Base-by-base conservation (phyloP, 768 basidiomycete species). In the Lactifluus volemus region DNA sequence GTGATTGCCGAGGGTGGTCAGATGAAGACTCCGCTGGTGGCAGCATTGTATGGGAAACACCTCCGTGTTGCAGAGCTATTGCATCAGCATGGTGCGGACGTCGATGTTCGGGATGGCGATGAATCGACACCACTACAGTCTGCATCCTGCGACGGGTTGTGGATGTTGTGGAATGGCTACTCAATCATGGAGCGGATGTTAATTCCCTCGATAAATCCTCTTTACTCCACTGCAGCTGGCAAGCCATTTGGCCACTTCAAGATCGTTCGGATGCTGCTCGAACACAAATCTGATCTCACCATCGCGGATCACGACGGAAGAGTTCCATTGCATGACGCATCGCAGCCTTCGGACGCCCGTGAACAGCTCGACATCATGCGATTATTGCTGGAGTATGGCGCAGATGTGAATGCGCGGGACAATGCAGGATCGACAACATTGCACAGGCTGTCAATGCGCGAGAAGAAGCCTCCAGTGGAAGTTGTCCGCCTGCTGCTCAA, bases 341-440 rank as follows among this genome's bases (percentile, higher is more conserved):
- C 41, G 34, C 2, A 4, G 8, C 11, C 42, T 49, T 5, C 0
- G 5, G 1, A 0, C 8, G 9, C 17, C 5, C 6, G 14, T 3
- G 5, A 19, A 17, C 29, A 42, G 12, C 30, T 58, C 19, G 39
- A 30, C 19, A 21, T 50, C 19, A 15, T 50, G 39, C 39, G 32
- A 36, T 2, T 42, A 4, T 50, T 58, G 15, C n/a, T 58, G 3
- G 30, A 50, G 7, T 6, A 21, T 5, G 56, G 56, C 9, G 3
- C 56, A 14, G 30, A 50, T 34, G n/a, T 38, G 21, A 58, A 58
- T 19, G 39, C 49, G 11, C 48, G 14, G n/a, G 39, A 58, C 7
- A 0, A 41, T 4, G 3, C 0, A 1, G 48, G 25, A 41, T 12
- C 6, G 17, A 41, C 47, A 0, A 25, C 55, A 14, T 19, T 57